These are phyloP conservation scores for Colletotrichum euphorbiae DNA, from an alignment of 2,329 filamentous ascomycete genomes.

Conservation along the genomic window DNA sequence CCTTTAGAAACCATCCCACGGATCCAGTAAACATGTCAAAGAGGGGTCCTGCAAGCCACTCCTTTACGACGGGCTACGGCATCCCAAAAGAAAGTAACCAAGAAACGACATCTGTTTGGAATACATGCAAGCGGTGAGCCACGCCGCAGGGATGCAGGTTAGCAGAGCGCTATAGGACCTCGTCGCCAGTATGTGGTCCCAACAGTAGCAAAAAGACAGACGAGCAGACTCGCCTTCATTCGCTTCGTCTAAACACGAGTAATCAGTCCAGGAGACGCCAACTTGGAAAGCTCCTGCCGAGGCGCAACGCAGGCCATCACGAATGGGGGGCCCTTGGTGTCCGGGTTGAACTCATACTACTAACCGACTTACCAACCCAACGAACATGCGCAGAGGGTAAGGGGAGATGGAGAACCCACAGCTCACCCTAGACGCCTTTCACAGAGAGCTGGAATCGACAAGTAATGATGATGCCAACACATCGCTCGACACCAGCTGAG, in stretches of 20 bases:
- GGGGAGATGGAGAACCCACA: background rate
- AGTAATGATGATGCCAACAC: conserved; percentile 32
- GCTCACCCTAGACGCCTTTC: no score
- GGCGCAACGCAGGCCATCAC: no score
- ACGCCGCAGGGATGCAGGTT: conserved; percentile 20
- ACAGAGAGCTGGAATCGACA: background rate
- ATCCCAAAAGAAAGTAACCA: background rate
- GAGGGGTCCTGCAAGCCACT: background rate
- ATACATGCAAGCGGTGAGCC: conserved; percentile 8
- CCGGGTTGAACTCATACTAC: no score
- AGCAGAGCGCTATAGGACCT: background rate
- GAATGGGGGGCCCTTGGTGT: no score
- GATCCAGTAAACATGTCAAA: conserved; percentile 5
- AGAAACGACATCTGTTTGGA: background rate
- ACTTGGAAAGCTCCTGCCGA: no score
- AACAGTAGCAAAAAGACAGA: background rate
- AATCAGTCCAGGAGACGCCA: no score
- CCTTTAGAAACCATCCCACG: background rate
- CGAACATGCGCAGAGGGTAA: conserved; percentile 9
- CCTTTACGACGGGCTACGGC: background rate
- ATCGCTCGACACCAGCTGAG: conserved; percentile 23
- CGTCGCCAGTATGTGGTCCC: background rate
- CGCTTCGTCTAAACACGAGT: background rate
- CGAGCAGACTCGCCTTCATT: background rate
- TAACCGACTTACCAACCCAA: background rate